These are phyloP conservation scores for Ganoderma lucidum DNA, from an alignment of 1,284 basidiomycete genomes.

Conservation along the genomic window DNA sequence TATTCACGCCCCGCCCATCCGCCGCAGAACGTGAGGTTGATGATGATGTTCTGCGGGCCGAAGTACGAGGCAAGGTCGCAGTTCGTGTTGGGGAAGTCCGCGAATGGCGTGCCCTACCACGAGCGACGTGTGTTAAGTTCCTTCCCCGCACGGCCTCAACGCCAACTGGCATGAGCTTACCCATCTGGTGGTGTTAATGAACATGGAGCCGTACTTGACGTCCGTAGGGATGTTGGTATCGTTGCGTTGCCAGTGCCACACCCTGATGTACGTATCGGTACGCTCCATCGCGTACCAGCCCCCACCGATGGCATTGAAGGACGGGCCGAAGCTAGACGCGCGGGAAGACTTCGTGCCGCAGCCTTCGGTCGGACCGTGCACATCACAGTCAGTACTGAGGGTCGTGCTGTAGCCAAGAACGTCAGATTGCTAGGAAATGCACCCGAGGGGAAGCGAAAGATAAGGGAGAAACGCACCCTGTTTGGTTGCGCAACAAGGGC, in stretches of 20 bases:
- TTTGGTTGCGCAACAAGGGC: constrained; percentile 53
- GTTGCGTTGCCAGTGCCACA: constrained; percentile 67
- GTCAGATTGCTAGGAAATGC: too few species aligned
- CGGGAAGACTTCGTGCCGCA: constrained; percentile 61
- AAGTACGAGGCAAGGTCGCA: constrained; percentile 59
- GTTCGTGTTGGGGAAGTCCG: constrained; percentile 58
- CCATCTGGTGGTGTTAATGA: constrained; percentile 56
- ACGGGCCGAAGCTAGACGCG: constrained; percentile 56
- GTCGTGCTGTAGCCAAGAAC: constrained; percentile 37
- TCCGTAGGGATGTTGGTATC: constrained; percentile 52
- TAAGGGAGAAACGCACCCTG: constrained; percentile 35
- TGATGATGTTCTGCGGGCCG: constrained; percentile 61
- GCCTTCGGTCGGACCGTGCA: constrained; percentile 60
- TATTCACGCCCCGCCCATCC: background rate
- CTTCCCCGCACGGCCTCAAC: background rate
- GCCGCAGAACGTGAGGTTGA: constrained; percentile 51
- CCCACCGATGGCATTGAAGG: constrained; percentile 65
- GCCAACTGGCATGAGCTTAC: background rate
- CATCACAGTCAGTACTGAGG: constrained; percentile 54
- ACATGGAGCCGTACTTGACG: constrained; percentile 48
- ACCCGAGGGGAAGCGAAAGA: background rate
- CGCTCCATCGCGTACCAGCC: constrained; percentile 65
- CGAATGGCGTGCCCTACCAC: constrained; percentile 50
- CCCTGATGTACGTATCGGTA: constrained; percentile 54
- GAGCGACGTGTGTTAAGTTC: background rate